Conservation (phyloP, 139 green algal species). For the Axilococcus clingmanii region DNA sequence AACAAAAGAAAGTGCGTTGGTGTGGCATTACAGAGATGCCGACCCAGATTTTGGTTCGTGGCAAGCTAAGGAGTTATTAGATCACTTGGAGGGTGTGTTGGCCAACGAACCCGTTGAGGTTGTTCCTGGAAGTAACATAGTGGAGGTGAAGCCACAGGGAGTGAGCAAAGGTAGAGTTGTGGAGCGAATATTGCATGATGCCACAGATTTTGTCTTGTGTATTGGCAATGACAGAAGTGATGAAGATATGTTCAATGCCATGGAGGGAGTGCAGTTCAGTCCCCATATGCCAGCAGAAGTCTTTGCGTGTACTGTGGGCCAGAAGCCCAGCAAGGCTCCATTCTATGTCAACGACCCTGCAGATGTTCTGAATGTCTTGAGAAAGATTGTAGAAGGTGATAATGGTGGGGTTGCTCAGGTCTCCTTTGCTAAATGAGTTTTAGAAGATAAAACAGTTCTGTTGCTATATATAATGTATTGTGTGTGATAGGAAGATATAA, state of each 20-base stretch:
- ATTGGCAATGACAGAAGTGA: conserved; percentile 95
- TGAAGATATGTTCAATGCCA: conserved; percentile 95
- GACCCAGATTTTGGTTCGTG: conserved; percentile 95
- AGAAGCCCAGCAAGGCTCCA: conserved; percentile 87
- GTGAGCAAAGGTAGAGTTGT: conserved; percentile 72
- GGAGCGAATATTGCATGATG: conserved; percentile 53
- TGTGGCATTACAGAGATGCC: conserved; percentile 93
- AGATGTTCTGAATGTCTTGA: conserved; percentile 62
- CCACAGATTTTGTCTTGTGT: conserved; percentile 87
- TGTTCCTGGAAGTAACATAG: conserved; percentile 61
- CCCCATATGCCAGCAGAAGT: conserved; percentile 54
- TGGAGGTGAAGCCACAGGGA: conserved; percentile 85
- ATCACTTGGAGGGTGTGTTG: conserved; percentile 95
- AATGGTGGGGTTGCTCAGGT: background rate
- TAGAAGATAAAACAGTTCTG: background rate
- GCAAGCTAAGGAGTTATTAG: conserved; percentile 98
- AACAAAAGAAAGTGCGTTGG: conserved; percentile 77
- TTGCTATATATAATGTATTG: background rate
- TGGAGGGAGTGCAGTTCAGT: conserved; percentile 64
- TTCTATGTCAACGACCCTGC: conserved; percentile 94
- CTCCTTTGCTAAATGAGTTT: background rate
- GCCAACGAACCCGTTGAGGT: conserved; percentile 77
- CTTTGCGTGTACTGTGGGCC: conserved; percentile 91
- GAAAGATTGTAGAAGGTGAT: conserved; percentile 6
- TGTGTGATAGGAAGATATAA: background rate